These are phyloP conservation scores for Fragilaria crotonensis DNA, from an alignment of 108 stramenopile genomes.

Conservation along the genomic window DNA sequence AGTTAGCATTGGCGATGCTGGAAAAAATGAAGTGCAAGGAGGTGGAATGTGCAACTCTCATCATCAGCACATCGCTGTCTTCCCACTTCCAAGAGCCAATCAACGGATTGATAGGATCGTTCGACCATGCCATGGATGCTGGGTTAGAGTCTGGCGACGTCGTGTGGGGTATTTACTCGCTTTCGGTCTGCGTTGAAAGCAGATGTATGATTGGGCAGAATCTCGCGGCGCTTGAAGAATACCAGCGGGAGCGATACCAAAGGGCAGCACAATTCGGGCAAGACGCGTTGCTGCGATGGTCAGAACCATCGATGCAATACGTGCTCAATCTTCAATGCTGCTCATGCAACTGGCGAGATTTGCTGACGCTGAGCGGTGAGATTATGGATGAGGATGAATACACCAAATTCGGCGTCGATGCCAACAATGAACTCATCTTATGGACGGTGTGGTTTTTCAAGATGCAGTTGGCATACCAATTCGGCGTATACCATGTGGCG, in stretches of 20 bases:
- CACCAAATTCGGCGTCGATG: background rate
- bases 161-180: background rate
- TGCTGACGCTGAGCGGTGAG: background rate
- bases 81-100: background rate
- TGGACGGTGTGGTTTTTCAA: background rate
- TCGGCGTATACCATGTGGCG: background rate
- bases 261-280: background rate
- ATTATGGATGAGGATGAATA: background rate
- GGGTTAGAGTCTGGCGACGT: background rate
- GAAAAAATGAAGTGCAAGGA: background rate
- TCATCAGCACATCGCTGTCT: background rate
- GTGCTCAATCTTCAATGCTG: background rate
- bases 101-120: background rate
- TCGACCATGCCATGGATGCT: background rate
- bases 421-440: background rate
- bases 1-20: background rate
- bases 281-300: background rate
- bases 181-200: background rate
- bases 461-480: background rate
- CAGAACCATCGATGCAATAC: background rate
- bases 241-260: background rate
- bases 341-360: background rate
- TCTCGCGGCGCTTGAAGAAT: background rate
- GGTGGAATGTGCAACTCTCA: background rate
- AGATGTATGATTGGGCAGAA: background rate